Evolutionary conservation across 1,139 yeast genomes (phyloP), one percentile per base, ranked within the genome.

Genomic region (Saccharomycopsis crataegensis): DNA sequence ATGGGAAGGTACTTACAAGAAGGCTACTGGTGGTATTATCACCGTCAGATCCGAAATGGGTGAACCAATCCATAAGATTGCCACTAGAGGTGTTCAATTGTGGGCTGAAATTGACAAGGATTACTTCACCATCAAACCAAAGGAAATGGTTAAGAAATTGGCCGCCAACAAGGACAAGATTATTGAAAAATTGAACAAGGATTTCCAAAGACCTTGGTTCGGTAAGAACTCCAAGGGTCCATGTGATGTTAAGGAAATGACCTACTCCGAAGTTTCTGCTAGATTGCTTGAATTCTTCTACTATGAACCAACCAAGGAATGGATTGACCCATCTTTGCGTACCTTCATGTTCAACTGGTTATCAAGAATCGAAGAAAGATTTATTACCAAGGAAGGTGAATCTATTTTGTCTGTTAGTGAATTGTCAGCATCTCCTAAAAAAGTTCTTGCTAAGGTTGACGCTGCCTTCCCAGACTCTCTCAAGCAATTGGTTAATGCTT

Each of bases 21-120:
- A 84, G 67, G 91, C 97, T 64, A 84, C 98, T 59, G 99, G 99
- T 73, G 99, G 99, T 72, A 82, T 94, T 61, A 77, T 93, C 62
- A 91, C 99, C 56, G 99, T 93, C 59, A 80, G 87, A 68, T 91
- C 98, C 37, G 99, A 93, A 77, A 93, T 93, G 98, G 99, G 99
- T 69, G 99, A 93, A 75, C 99, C 99, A 66, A 93, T 93, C 67
- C 99, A 93, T 74, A 93, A 93, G 76, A 80, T 93, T 65, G 99
- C 99, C 43, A 93, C 99, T 56, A 86, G 99, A 71, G 98, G 97
- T 77, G 98, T 93, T 59, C 70, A 88, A 71, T 82, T 93, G 68
- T 93, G 99, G 99, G 86, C 86, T 69, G 98, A 93, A 72, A 77
- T 93, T 74, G 99, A 93, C 71, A 94, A 89, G 62, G 88, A 96